These are phyloP conservation scores for Didymella arachidicola DNA, from an alignment of 2,329 filamentous ascomycete genomes.

Conservation along the genomic window DNA sequence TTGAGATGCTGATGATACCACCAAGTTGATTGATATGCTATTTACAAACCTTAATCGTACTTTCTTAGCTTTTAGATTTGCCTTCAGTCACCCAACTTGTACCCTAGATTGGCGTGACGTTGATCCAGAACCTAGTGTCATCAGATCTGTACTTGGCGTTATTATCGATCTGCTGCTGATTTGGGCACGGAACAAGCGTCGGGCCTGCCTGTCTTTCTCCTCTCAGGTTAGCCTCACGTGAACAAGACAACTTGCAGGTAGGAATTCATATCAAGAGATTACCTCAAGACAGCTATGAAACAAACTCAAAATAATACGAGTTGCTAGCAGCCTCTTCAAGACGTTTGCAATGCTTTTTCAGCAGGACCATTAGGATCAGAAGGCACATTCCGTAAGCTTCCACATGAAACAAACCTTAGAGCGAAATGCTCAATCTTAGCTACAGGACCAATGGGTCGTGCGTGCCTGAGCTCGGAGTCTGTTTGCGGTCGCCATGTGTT, in stretches of 20 bases:
- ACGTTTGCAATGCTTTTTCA: conserved; percentile 2
- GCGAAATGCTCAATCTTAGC: neutral
- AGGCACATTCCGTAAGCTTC: conserved; percentile 9
- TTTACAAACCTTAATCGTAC: neutral
- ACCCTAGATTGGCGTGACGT: neutral
- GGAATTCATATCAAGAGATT: neutral
- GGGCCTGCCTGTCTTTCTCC: neutral
- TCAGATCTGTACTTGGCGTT: conserved; percentile 7
- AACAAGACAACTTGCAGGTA: no score
- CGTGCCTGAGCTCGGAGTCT: neutral
- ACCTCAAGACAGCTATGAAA: conserved; percentile 1
- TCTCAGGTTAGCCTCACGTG: neutral
- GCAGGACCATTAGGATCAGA: conserved; percentile 3
- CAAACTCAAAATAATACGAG: neutral
- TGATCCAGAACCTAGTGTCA: conserved; percentile 2
- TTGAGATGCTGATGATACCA: conserved; percentile 8
- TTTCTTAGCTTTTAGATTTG: neutral
- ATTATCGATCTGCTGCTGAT: conserved; percentile 2
- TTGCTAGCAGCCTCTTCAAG: neutral
- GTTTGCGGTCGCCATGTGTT: conserved; percentile 15
- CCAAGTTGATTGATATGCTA: conserved; percentile 1
- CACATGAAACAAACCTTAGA: conserved; percentile 1
- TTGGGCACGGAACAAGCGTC: neutral
- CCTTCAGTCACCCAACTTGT: neutral
- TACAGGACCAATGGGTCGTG: neutral